Base-by-base conservation (phyloP, 345 rosid genomes). In the Turnera subulata region DNA sequence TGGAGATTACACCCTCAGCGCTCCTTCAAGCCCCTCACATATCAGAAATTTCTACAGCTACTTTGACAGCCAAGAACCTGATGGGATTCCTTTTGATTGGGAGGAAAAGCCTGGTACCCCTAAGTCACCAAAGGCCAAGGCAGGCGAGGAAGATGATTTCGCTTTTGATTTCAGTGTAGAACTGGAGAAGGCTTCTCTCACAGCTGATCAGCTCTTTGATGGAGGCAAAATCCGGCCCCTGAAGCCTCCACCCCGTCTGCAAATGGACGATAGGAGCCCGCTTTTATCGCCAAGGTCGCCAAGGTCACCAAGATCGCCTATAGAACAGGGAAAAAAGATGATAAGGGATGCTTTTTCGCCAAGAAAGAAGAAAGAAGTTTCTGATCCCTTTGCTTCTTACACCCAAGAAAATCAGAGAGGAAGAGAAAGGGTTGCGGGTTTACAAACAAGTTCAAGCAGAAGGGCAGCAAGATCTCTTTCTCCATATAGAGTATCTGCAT, bases 1-100 rank as follows among this genome's bases (percentile, higher is more conserved):
- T 15, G 82, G 88, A 2, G 80, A 81, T 0, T 69, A 25, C 63
- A 78, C 73, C 78, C 76, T 79, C 46, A 88, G 96, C 51, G 86
- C 94, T 20, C 99, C 99, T 14, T 65, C 89, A 1, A 89, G 86
- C 56, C 99, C 99, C 24, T 42, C 84, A 1, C 76, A 83, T 5
- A 40, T 80, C 51, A 61, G 88, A 0, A 88, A 82, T 46, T 75
- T 86, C 20, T 84, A 86, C 57, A 55, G 73, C 0, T 79, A 73
- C 1, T 79, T 78, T 22, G 80, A 82, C 3, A 67, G 65, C 20
- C 9, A 37, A 6, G 46, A 62, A 29, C 38, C 67, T 35, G 37
- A 25, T 6, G 61, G 32, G 26, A 4, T 18, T 40, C 8, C 38
- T 53, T 53, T 53, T 10, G 13, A 4, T 6, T 54, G 60, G 60